phyloP scores from a whole-genome alignment of 371 early-diverging fungal species.

The Batkoa obscura region DNA sequence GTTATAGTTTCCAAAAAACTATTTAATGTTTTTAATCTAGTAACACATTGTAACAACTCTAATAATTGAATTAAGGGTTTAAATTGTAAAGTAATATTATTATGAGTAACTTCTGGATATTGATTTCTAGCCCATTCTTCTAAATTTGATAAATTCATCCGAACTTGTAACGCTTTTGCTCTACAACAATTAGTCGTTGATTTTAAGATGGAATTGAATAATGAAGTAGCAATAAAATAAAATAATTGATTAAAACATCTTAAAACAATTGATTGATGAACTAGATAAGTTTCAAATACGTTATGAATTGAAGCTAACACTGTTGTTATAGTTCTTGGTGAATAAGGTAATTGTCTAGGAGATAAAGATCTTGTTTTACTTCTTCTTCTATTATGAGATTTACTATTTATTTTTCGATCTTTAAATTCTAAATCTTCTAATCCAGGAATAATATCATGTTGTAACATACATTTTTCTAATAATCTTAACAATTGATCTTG shows the following conservation, averaged over 20 bases:
- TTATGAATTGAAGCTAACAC: slow-evolving; percentile 33
- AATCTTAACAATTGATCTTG: not conserved
- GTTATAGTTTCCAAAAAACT: not conserved
- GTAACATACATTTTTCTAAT: not conserved
- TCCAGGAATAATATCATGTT: not conserved
- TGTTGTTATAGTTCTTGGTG: slow-evolving; percentile 40
- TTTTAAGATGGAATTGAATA: slow-evolving; percentile 63
- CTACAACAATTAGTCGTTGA: slow-evolving; percentile 51
- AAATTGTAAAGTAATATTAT: slow-evolving; percentile 16
- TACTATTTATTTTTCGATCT: not conserved
- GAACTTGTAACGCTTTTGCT: slow-evolving; percentile 59
- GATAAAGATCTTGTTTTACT: not conserved
- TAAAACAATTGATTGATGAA: slow-evolving; percentile 44
- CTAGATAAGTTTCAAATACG: slow-evolving; percentile 30
- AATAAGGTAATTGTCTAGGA: slow-evolving; percentile 8
- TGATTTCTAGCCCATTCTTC: slow-evolving; percentile 65
- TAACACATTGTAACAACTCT: slow-evolving; percentile 61
- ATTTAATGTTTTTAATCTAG: slow-evolving; percentile 19
- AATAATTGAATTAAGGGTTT: slow-evolving; percentile 52
- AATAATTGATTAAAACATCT: slow-evolving; percentile 50
- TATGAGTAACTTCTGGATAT: slow-evolving; percentile 17
- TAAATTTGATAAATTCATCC: slow-evolving; percentile 57
- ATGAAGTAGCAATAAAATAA: slow-evolving; percentile 46
- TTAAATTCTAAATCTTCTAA: not conserved
- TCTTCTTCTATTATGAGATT: too few species aligned